Evolutionary conservation across 495 filamentous ascomycete species (phyloP), one percentile per base, ranked within the genome.

Genomic region (Hypomontagnella monticulosa): DNA sequence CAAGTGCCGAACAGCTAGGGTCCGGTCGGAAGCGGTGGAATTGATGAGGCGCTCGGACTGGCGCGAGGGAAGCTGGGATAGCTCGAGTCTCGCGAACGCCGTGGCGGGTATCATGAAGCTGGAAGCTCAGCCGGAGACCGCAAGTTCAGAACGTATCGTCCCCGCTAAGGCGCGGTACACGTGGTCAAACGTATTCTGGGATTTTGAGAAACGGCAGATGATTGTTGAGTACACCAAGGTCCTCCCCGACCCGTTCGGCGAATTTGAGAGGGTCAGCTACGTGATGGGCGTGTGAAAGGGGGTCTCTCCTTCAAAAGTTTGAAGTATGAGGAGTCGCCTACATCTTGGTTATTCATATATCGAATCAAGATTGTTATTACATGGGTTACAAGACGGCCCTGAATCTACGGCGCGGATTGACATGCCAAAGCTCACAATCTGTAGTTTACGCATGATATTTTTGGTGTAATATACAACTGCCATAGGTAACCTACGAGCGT

Each of bases 231-330:
- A 62, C 23, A 69, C 64, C 23, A 68, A 68, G 40, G 36, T 67
- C 2, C 47, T 69, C 15, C 69, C 65, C 2, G 37, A 69, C 27
- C 47, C 20, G 1, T 11, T 61, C 7, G 67, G 67, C 32, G 52
- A 79, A 71, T 78, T 81, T 48, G 76, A 79, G 46, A 80, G 75
- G 60, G 80, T 81, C 73, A 72, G 71, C 0, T 77, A 78, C 57
- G 73, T 78, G 71, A 57, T 80, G 41, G 75, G 76, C 41, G 41
- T 42, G 6, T 69, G 43, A 40, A 34, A 23, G 6, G 2, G 23
- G 2, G 23, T 6, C 6, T 6, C 23, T 27, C 2, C 23, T 6
- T 27, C 23, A 6, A 27, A 6, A 6, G 2, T 27, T 27, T 27
- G 23, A 27, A 3, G 23, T 6, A 27, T 27, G 23, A 27, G 23